A percentile compares a stretch with the other conserved stretches of the same genome.
Conservation (phyloP, 2,329 filamentous ascomycete genomes). For the Penicillium vulpinum region DNA sequence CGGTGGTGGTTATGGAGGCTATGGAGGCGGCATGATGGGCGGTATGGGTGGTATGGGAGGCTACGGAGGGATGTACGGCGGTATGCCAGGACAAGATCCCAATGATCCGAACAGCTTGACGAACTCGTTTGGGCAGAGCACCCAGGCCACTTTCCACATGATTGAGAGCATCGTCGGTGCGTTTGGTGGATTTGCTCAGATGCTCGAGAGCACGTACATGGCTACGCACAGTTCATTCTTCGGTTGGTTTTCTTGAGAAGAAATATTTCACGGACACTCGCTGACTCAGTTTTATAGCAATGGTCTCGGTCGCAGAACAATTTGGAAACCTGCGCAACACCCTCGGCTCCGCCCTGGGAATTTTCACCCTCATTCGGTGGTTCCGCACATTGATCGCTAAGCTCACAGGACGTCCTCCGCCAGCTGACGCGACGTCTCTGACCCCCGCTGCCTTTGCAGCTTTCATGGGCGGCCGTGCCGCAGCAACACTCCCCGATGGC, state of each 20-base stretch:
- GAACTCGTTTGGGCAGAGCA: constrained; percentile 92
- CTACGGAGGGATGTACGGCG: constrained; percentile 50
- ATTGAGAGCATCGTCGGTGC: constrained; percentile 95
- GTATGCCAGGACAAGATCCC: constrained; percentile 60
- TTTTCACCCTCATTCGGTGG: constrained; percentile 96
- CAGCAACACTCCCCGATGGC: constrained; percentile 62
- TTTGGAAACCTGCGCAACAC: constrained; percentile 92
- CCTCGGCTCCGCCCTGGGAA: constrained; percentile 87
- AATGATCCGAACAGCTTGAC: constrained; percentile 93
- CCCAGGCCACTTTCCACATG: constrained; percentile 95
- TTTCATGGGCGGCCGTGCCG: constrained; percentile 70
- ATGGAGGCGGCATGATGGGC: constrained; percentile 34
- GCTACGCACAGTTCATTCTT: constrained; percentile 98
- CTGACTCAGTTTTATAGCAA: constrained; percentile 59
- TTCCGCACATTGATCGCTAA: constrained; percentile 88
- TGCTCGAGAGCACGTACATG: constrained; percentile 99
- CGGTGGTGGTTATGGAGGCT: constrained; percentile 30
- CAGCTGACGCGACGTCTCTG: constrained; percentile 80
- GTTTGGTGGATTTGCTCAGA: constrained; percentile 96
- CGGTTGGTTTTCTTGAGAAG: constrained; percentile 57
- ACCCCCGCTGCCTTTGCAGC: constrained; percentile 88
- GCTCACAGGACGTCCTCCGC: constrained; percentile 84
- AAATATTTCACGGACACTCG: constrained; percentile 9
- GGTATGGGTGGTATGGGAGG: constrained; percentile 50
- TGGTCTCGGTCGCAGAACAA: constrained; percentile 97